These are phyloP conservation scores for Spizellomyces sp. DNA, from an alignment of 192 early-diverging fungal species.

Conservation along the genomic window DNA sequence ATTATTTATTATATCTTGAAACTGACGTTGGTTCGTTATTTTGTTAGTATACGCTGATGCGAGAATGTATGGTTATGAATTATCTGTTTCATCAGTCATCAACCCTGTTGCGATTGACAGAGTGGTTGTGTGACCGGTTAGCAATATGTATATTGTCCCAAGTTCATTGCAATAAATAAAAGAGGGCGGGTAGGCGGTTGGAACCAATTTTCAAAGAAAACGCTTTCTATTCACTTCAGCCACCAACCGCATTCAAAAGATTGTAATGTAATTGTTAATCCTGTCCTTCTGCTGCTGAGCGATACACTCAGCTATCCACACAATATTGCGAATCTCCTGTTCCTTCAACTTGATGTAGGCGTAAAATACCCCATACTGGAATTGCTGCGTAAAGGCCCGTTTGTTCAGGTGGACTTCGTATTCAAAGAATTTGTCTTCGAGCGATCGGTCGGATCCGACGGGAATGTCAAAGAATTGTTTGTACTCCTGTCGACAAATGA, in stretches of 20 bases:
- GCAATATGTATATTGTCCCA: too few species aligned
- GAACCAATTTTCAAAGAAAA: too few species aligned
- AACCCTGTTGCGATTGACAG: too few species aligned
- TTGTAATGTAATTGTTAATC: constrained; percentile 91
- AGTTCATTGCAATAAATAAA: too few species aligned
- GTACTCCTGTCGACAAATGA: constrained; percentile 70
- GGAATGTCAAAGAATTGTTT: constrained; percentile 78
- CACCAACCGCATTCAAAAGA: constrained; percentile 61
- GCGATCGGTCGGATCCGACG: constrained; percentile 63
- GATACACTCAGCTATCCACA: constrained; percentile 99
- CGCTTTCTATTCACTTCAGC: too few species aligned
- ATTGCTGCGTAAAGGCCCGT: constrained; percentile 92
- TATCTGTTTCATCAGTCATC: too few species aligned
- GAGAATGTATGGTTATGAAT: too few species aligned
- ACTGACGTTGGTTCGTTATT: too few species aligned
- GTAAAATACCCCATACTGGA: constrained; percentile 96
- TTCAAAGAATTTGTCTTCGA: constrained; percentile 96
- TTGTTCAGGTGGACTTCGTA: constrained; percentile 95
- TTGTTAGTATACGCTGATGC: too few species aligned
- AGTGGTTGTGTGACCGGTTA: too few species aligned
- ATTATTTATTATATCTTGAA: too few species aligned
- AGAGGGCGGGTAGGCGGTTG: too few species aligned
- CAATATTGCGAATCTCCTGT: constrained; percentile 98
- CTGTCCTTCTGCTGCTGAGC: constrained; percentile 96
- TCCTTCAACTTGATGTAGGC: constrained; percentile 95